Percentiles rank a stretch among this genome's conserved stretches.
These are phyloP conservation scores for Tulasnella sp. DNA, from an alignment of 768 basidiomycete genomes.

Conservation along the genomic window DNA sequence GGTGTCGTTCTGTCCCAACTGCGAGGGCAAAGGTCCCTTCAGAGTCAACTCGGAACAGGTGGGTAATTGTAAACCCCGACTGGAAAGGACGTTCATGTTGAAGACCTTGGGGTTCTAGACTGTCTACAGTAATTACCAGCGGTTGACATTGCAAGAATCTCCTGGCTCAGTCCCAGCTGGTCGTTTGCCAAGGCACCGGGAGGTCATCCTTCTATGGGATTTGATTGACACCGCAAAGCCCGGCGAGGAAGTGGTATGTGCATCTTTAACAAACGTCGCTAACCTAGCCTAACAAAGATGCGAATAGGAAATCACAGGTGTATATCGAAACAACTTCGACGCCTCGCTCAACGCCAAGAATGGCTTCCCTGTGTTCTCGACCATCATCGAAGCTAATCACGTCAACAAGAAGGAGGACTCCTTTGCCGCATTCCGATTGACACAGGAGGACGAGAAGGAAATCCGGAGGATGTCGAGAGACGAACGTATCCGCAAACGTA, in stretches of 20 bases:
- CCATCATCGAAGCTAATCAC: constrained; percentile 96
- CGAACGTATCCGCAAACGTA: constrained; percentile 91
- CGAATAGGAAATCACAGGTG: constrained; percentile 85
- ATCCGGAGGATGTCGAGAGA: constrained; percentile 83
- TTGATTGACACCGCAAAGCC: constrained; percentile 97
- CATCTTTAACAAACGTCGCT: not conserved
- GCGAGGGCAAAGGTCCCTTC: constrained; percentile 93
- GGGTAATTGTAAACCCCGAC: constrained; percentile 21
- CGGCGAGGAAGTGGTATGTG: constrained; percentile 88
- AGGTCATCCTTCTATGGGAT: constrained; percentile 96
- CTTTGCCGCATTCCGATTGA: constrained; percentile 95
- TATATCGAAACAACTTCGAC: constrained; percentile 98
- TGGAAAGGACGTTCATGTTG: not conserved
- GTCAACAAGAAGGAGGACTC: constrained; percentile 99
- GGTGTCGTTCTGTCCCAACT: constrained; percentile 89
- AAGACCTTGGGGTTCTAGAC: constrained; percentile 47
- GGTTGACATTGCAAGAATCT: constrained; percentile 96
- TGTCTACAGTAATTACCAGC: constrained; percentile 96
- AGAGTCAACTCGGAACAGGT: constrained; percentile 95
- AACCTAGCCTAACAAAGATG: not conserved
- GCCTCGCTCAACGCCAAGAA: constrained; percentile 97
- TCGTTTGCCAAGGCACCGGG: constrained; percentile 91
- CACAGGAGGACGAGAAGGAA: constrained; percentile 92
- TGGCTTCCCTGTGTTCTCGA: constrained; percentile 98
- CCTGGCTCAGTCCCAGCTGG: constrained; percentile 97